Base-by-base conservation (phyloP, 305 asterid genomes). In the Rubia occidens region DNA sequence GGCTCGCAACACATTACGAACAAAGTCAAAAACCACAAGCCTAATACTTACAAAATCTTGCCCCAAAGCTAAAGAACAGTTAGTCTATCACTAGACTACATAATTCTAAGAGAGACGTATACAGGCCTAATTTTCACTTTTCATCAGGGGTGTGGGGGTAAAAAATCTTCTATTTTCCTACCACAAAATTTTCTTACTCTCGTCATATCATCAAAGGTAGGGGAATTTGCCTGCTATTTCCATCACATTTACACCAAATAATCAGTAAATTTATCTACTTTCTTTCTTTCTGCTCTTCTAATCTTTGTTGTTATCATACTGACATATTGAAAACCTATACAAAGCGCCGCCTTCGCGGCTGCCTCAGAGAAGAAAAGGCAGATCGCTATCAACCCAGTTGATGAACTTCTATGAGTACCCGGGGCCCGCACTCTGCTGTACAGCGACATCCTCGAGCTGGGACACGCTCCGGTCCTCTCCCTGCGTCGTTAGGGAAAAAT, bases 301-400 rank as follows among this genome's bases (percentile, higher is more conserved):
- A 5, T 51, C 2, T 17, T 20, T 49, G 55, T 51, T 51, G 56
- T 51, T 51, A 51, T 51, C 39, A 3, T 35, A 15, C 56, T 51
- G 56, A 17, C 56, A 51, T 51, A 51, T 51, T 51, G 21, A 51
- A 35, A 35, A 51, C 21, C 56, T 51, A 17, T 51, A 49, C 58
- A 53, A 6, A 53, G 58, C 8, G 11, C 24, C 24, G n/a, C 58
- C 58, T n/a, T n/a, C 6, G 6, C 39, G 39, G 39, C 39, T 3
- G 39, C 0, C 39, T 35, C 24, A 53, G 58, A n/a, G 10, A 49
- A 80, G 86, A 66, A 85, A 82, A 60, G 81, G 83, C 81, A 81
- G 71, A 66, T 81, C 76, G 35, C 86, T 93, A 14, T 80, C 49
- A 26, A 92, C 95, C 97, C 98, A 92, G 2, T 80, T 76, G 69